Evolutionary conservation across 2,329 filamentous ascomycete genomes (phyloP), one percentile per base, ranked within the genome.

Genomic region (Colletotrichum gigasporum): DNA sequence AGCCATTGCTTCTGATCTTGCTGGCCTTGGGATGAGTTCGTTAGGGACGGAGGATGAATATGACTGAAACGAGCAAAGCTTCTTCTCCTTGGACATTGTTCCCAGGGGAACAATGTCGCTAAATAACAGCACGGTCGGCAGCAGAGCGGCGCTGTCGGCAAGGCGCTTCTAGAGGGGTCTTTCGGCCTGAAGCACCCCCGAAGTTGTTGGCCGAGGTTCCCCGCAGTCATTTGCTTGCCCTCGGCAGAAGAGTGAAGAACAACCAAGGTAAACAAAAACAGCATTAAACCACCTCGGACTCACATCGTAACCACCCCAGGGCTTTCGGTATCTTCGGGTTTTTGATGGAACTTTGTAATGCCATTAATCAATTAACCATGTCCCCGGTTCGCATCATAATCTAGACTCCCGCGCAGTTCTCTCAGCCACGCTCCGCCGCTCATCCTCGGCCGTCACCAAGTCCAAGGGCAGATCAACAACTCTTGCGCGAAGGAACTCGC

Each of bases 401-500:
- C 53, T 47, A 7, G 41, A 28, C 11, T 28, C 5, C 12, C 35
- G 24, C 7, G 22, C 24, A 6, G 3, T 24, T 10, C 32, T 20
- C 32, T 59, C 55, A 8, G 55, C 45, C 18, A 8, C 34, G 12
- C 20, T 48, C 16, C 70, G 64, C 18, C 69, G 44, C 37, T 56
- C 34, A 4, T 70, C 59, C 50, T 74, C 72, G 3, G 22, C 50
- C 18, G 67, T 28, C 1, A 73, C 66, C 41, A 75, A 65, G 7
- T 68, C 66, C 9, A 20, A 26, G 0, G 75, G 75, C 41, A 76
- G 18, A n/a, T 71, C 71, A 16, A 75, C 72, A 10, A 70, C 48
- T 26, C 72, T 71, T 8, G 69, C 71, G 16, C 74, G 71, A 32
- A 85, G 68, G 71, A 81, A 86, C 73, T 86, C 83, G 12, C 77